These are phyloP conservation scores for Ophiosphaerella narmari DNA, from an alignment of 2,329 filamentous ascomycete species.

Conservation along the genomic window DNA sequence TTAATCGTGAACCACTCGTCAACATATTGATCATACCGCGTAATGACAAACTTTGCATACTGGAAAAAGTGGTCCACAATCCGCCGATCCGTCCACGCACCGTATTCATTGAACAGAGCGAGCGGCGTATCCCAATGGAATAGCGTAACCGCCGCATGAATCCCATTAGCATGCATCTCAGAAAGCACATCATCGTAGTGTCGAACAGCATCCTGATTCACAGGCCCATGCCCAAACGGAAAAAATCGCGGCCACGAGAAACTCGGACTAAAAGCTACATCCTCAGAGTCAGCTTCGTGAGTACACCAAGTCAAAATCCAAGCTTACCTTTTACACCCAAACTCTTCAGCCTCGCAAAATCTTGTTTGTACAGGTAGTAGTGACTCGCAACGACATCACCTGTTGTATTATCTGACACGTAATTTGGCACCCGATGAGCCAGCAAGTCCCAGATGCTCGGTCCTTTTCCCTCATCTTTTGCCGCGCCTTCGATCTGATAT, in stretches of 20 bases:
- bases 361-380: conserved; percentile 52
- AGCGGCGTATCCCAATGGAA: conserved; percentile 53
- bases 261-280: conserved; percentile 39
- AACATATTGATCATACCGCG: conserved; percentile 47
- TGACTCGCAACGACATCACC: conserved; percentile 49
- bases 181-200: conserved; percentile 50
- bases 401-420: conserved; percentile 48
- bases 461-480: conserved; percentile 49
- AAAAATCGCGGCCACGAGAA: conserved; percentile 49
- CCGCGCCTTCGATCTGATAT: conserved; percentile 53
- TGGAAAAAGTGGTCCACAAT: conserved; percentile 51
- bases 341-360: conserved; percentile 45
- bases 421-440: conserved; percentile 47
- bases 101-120: conserved; percentile 49
- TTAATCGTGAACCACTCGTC: conserved; percentile 51
- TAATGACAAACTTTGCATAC: conserved; percentile 51
- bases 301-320: not conserved
- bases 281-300: not conserved
- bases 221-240: conserved; percentile 44
- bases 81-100: conserved; percentile 46
- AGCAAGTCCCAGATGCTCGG: conserved; percentile 53
- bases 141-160: conserved; percentile 45
- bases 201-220: conserved; percentile 42
- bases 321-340: conserved; percentile 34
- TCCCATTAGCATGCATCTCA: conserved; percentile 41